These are phyloP conservation scores for Annulohypoxylon stygium DNA, from an alignment of 495 filamentous ascomycete species.

Conservation along the genomic window DNA sequence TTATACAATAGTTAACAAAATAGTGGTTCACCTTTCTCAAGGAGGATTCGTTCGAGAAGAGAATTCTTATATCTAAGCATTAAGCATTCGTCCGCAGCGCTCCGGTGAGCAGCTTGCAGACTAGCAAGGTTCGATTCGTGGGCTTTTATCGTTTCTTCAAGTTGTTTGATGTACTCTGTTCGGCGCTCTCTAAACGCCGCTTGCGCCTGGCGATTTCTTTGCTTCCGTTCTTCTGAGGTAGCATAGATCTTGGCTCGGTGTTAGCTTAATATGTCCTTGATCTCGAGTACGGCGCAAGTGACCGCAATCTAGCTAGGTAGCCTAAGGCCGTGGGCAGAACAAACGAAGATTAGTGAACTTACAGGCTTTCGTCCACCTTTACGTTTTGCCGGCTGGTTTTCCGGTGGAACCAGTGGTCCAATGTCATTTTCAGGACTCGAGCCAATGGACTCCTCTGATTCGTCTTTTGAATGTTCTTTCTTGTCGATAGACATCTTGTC, in stretches of 20 bases:
- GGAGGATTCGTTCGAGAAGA: conserved; percentile 89
- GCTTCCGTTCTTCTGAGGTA: conserved; percentile 97
- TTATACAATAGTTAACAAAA: not conserved
- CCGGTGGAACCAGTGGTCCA: conserved; percentile 54
- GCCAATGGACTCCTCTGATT: conserved; percentile 68
- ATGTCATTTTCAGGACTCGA: conserved; percentile 67
- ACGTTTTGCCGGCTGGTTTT: conserved; percentile 76
- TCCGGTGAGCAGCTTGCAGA: conserved; percentile 93
- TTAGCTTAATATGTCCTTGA: conserved; percentile 50
- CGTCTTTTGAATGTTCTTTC: conserved; percentile 63
- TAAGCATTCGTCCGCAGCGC: conserved; percentile 94
- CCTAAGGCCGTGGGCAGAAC: conserved; percentile 34
- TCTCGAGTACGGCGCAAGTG: conserved; percentile 28
- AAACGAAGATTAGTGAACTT: conserved; percentile 56
- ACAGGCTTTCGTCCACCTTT: conserved; percentile 98
- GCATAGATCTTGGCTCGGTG: conserved; percentile 81
- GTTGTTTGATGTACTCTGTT: conserved; percentile 99
- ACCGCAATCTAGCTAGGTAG: conserved; percentile 43
- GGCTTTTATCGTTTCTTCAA: conserved; percentile 96
- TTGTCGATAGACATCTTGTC: conserved; percentile 72
- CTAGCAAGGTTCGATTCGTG: conserved; percentile 94
- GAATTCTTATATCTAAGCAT: conserved; percentile 99
- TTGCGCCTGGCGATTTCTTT: conserved; percentile 96
- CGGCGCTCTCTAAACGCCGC: conserved; percentile 96
- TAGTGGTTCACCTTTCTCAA: conserved; percentile 83